A percentile compares a stretch with the other conserved stretches of the same genome.
These are phyloP conservation scores for Raffaelea albimanens DNA, from an alignment of 2,329 filamentous ascomycete genomes.

Conservation along the genomic window DNA sequence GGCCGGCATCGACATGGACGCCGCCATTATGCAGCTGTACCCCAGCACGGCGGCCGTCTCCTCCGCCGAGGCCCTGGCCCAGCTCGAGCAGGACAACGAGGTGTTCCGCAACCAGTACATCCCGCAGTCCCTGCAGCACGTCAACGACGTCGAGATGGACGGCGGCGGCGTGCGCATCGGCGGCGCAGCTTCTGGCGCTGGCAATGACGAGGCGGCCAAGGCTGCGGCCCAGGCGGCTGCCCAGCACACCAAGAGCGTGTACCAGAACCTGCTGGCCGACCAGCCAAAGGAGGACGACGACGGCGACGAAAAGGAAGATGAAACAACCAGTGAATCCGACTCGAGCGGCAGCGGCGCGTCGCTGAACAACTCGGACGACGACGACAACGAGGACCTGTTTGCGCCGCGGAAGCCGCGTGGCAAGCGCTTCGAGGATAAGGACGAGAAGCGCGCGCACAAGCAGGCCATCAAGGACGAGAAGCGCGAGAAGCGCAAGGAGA, in stretches of 20 bases:
- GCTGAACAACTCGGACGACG: constrained; percentile 26
- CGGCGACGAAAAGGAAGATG: constrained; percentile 9
- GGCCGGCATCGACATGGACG: constrained; percentile 41
- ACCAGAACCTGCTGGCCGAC: constrained; percentile 73
- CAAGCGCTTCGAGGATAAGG: constrained; percentile 84
- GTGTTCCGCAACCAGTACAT: constrained; percentile 97
- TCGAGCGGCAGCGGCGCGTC: constrained; percentile 40
- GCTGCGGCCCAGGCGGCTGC: constrained; percentile 63
- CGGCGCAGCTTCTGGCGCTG: no score
- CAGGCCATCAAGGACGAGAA: constrained; percentile 90
- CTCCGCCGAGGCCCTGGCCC: constrained; percentile 25
- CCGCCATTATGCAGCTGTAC: constrained; percentile 59
- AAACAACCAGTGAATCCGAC: constrained; percentile 18
- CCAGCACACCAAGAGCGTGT: constrained; percentile 37
- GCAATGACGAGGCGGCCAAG: constrained; percentile 28
- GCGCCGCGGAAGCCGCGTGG: constrained; percentile 64
- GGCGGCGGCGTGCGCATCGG: not conserved
- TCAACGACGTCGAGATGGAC: constrained; percentile 92
- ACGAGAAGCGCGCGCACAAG: constrained; percentile 82
- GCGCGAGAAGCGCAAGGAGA: constrained; percentile 82
- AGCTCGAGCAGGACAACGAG: constrained; percentile 71
- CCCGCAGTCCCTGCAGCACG: constrained; percentile 87
- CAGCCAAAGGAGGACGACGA: constrained; percentile 23
- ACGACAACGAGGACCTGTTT: constrained; percentile 42
- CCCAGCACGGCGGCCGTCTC: constrained; percentile 34